Evolutionary conservation across 345 rosid species (phyloP).

Genomic region (Microcos paniculata): DNA sequence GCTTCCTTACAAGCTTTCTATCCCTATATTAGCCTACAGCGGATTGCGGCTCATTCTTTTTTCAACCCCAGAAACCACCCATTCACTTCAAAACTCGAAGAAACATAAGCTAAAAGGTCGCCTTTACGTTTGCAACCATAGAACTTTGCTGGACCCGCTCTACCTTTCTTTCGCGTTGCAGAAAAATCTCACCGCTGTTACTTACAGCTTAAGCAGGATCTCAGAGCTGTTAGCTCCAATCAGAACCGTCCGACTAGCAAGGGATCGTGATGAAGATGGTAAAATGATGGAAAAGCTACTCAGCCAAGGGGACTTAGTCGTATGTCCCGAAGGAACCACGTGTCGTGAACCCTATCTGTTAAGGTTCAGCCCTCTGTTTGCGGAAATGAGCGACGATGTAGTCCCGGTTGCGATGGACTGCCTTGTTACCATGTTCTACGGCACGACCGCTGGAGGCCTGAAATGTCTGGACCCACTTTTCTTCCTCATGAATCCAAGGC

Average conservation of each 20-base stretch:
- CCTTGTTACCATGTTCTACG: slow-evolving; percentile 55
- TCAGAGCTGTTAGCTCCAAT: slow-evolving; percentile 71
- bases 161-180: slow-evolving; percentile 41
- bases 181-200: slow-evolving; percentile 63
- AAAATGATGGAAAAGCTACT: slow-evolving; percentile 45
- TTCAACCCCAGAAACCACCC: slow-evolving; percentile 11
- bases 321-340: slow-evolving; percentile 90
- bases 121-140: slow-evolving; percentile 75
- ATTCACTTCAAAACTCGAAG: neutral
- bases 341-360: slow-evolving; percentile 75
- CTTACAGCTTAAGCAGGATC: slow-evolving; percentile 66
- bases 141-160: slow-evolving; percentile 76
- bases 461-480: slow-evolving; percentile 73
- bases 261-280: slow-evolving; percentile 53
- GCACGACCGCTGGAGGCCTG: slow-evolving; percentile 72
- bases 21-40: slow-evolving; percentile 33
- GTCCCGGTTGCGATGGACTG: slow-evolving; percentile 59
- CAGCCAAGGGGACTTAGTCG: slow-evolving; percentile 57
- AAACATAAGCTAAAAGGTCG: slow-evolving; percentile 21
- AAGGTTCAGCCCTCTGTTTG: slow-evolving; percentile 73
- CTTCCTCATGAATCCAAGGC: slow-evolving; percentile 64
- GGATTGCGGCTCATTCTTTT: slow-evolving; percentile 37
- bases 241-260: slow-evolving; percentile 54
- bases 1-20: slow-evolving; percentile 47
- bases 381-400: slow-evolving; percentile 56